These are phyloP conservation scores for Fusarium sp. DNA, from an alignment of 2,329 filamentous ascomycete species.

Conservation along the genomic window DNA sequence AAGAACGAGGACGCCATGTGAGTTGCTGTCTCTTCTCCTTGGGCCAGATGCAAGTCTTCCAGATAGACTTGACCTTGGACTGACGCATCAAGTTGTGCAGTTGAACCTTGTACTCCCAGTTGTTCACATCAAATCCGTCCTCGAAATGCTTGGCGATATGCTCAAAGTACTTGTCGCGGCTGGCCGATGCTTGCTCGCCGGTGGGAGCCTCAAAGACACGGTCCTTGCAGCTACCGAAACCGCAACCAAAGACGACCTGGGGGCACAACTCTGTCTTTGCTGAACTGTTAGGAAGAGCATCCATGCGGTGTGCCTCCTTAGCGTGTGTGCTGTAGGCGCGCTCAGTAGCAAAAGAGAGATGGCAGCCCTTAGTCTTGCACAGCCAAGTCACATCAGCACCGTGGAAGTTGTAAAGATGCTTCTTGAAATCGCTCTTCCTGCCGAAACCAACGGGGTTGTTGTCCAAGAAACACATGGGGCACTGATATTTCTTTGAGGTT, in stretches of 20 bases:
- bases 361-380: conserved; percentile 57
- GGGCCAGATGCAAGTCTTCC: conserved; percentile 61
- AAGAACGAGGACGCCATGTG: conserved; percentile 56
- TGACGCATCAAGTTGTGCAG: conserved; percentile 60
- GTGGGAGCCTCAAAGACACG: conserved; percentile 56
- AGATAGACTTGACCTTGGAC: conserved; percentile 57
- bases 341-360: conserved; percentile 59
- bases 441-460: conserved; percentile 60
- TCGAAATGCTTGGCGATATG: conserved; percentile 62
- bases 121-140: conserved; percentile 56
- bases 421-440: conserved; percentile 62
- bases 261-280: conserved; percentile 57
- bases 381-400: conserved; percentile 58
- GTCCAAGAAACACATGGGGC: conserved; percentile 60
- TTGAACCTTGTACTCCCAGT: conserved; percentile 59
- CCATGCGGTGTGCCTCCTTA: conserved; percentile 58
- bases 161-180: conserved; percentile 60
- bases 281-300: conserved; percentile 55
- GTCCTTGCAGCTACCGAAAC: conserved; percentile 58
- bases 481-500: conserved; percentile 58
- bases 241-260: conserved; percentile 59
- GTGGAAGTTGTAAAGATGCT: conserved; percentile 62
- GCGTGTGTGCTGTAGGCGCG: conserved; percentile 59
- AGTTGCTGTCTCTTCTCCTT: conserved; percentile 57
- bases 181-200: conserved; percentile 52